These are phyloP conservation scores for Phanerochaete carnosa DNA, from an alignment of 768 basidiomycete species.

Conservation along the genomic window DNA sequence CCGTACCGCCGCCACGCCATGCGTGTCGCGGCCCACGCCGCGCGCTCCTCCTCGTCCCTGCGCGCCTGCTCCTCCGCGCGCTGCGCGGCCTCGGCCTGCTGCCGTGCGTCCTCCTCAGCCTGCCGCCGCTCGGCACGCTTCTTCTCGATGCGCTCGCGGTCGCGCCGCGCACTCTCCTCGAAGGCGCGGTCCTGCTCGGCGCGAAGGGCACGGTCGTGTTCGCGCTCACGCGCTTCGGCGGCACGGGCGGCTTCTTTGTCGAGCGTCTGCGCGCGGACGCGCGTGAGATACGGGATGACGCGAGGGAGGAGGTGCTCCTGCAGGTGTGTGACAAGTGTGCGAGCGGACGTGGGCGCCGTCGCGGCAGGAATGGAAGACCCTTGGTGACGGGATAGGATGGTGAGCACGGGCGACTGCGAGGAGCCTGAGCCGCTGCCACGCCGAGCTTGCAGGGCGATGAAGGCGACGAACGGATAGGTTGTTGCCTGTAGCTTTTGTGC, in stretches of 20 bases:
- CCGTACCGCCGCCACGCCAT: slow-evolving; percentile 61
- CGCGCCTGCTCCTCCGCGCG: slow-evolving; percentile 32
- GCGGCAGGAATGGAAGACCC: slow-evolving; percentile 50
- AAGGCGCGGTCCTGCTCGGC: slow-evolving; percentile 85
- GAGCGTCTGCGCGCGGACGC: slow-evolving; percentile 52
- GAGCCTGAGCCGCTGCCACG: slow-evolving; percentile 36
- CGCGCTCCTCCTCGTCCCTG: slow-evolving; percentile 35
- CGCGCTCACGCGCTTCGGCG: slow-evolving; percentile 39
- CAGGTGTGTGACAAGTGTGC: slow-evolving; percentile 64
- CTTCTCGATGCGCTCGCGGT: slow-evolving; percentile 64
- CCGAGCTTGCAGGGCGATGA: slow-evolving; percentile 81
- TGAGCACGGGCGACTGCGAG: slow-evolving; percentile 51
- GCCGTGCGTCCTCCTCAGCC: slow-evolving; percentile 35
- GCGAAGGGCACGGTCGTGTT: slow-evolving; percentile 54
- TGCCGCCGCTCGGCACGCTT: slow-evolving; percentile 49
- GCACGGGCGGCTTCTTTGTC: slow-evolving; percentile 37
- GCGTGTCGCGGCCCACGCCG: slow-evolving; percentile 22
- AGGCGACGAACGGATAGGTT: slow-evolving; percentile 91
- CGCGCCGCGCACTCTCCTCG: slow-evolving; percentile 56
- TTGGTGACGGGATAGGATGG: slow-evolving; percentile 83
- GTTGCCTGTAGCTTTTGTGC: slow-evolving; percentile 80
- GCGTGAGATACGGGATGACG: slow-evolving; percentile 68
- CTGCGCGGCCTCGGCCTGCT: slow-evolving; percentile 27
- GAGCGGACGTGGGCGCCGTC: slow-evolving; percentile 57
- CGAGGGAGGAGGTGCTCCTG: slow-evolving; percentile 75